A percentile compares a stretch with the other conserved stretches of the same genome.
These are phyloP conservation scores for Schwanniomyces occidentalis DNA, from an alignment of 805 yeast genomes.

Conservation along the genomic window DNA sequence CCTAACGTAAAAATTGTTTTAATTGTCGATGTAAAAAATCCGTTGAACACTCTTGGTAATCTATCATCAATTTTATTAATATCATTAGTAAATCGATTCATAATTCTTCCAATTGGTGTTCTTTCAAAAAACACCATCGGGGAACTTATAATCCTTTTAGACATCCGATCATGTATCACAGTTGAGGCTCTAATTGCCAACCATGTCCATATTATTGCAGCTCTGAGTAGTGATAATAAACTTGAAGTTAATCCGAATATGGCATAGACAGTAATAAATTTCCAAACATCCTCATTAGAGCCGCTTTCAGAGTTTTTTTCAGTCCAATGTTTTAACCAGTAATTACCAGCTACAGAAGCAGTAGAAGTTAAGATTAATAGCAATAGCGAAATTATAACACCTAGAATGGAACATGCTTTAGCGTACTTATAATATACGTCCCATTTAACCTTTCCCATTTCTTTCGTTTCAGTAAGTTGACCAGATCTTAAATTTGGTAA, in stretches of 20 bases:
- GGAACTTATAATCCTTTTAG: conserved; percentile 31
- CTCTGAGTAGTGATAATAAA: conserved; percentile 23
- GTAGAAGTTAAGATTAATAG: conserved; percentile 27
- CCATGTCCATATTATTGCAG: conserved; percentile 31
- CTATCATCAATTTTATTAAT: conserved; percentile 32
- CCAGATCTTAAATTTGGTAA: conserved; percentile 37
- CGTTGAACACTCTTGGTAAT: conserved; percentile 31
- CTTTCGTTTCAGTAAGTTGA: conserved; percentile 28
- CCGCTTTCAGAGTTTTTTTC: conserved; percentile 25
- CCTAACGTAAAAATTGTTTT: conserved; percentile 1
- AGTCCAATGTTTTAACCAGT: conserved; percentile 37
- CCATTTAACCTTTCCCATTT: conserved; percentile 60
- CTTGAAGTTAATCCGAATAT: conserved; percentile 29
- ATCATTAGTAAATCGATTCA: conserved; percentile 42
- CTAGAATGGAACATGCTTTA: conserved; percentile 52
- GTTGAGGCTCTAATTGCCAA: conserved; percentile 29
- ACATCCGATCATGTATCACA: conserved; percentile 39
- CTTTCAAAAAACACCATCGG: conserved; percentile 46
- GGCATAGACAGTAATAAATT: conserved; percentile 27
- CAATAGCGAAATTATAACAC: conserved; percentile 37
- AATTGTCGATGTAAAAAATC: conserved; percentile 20
- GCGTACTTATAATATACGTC: conserved; percentile 55
- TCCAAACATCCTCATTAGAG: conserved; percentile 22
- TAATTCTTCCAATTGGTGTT: conserved; percentile 40
- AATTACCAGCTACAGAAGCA: conserved; percentile 22